phyloP scores from a whole-genome alignment of 495 filamentous ascomycete genomes.

The Chlorociboria aeruginascens region DNA sequence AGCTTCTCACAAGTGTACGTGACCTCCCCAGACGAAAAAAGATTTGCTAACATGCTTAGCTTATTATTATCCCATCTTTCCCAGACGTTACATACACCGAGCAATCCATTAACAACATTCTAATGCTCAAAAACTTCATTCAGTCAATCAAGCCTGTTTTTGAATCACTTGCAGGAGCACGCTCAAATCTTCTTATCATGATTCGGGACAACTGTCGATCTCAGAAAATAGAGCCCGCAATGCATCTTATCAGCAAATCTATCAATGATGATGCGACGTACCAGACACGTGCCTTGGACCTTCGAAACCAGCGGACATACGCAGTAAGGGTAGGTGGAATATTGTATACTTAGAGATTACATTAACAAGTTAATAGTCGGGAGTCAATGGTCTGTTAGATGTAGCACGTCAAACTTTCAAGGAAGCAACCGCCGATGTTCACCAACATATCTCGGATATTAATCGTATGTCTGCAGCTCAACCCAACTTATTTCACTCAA shows the following conservation, averaged over 20 bases:
- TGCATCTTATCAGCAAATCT: conserved; percentile 50
- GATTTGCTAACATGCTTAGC: conserved; percentile 19
- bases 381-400: conserved; percentile 77
- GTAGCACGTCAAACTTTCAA: conserved; percentile 80
- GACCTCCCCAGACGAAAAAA: not conserved
- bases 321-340: conserved; percentile 58
- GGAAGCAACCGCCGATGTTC: conserved; percentile 66
- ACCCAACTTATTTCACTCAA: not conserved
- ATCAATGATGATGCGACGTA: conserved; percentile 77
- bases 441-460: conserved; percentile 54
- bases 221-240: conserved; percentile 43
- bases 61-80: conserved; percentile 46
- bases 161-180: conserved; percentile 52
- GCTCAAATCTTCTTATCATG: conserved; percentile 49
- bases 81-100: conserved; percentile 54
- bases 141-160: conserved; percentile 53
- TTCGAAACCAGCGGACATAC: conserved; percentile 86
- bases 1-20: conserved; percentile 47
- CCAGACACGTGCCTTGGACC: conserved; percentile 68
- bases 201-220: conserved; percentile 59
- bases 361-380: conserved; percentile 39
- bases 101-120: conserved; percentile 74
- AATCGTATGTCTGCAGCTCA: conserved; percentile 29
- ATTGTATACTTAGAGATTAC: not conserved
- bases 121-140: conserved; percentile 76